phyloP scores from a whole-genome alignment of 1,284 basidiomycete species.

The Gomphus sp. region DNA sequence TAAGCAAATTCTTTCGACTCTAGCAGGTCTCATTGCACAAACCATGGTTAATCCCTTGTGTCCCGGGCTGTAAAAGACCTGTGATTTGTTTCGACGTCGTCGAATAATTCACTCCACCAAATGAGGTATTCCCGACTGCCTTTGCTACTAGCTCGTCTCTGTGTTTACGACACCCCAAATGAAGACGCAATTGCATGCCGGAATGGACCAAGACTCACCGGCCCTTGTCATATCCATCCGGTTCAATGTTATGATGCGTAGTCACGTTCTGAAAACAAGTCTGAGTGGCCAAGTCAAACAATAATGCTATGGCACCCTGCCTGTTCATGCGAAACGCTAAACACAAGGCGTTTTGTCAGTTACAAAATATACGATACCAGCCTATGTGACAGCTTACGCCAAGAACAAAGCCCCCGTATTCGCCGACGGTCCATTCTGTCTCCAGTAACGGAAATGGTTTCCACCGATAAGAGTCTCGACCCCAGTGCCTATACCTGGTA shows the following conservation, averaged over 20 bases:
- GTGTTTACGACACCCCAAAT: background rate
- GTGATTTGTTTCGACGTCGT: conserved; percentile 38
- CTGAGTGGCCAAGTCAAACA: background rate
- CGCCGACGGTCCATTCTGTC: conserved; percentile 57
- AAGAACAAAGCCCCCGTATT: conserved; percentile 59
- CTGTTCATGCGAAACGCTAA: conserved; percentile 54
- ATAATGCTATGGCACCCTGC: conserved; percentile 17
- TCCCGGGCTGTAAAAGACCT: conserved; percentile 43
- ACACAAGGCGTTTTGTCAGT: background rate
- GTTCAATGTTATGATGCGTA: conserved; percentile 39
- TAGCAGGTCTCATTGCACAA: conserved; percentile 3
- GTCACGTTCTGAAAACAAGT: conserved; percentile 22
- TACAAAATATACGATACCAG: background rate
- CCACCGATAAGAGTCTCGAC: conserved; percentile 55
- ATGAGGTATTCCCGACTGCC: conserved; percentile 9
- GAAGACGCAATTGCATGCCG: background rate
- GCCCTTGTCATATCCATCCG: conserved; percentile 26
- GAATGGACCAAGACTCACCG: conserved; percentile 9
- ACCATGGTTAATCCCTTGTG: conserved; percentile 39
- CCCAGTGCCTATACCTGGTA: conserved; percentile 48
- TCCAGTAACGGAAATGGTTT: conserved; percentile 61
- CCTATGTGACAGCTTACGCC: conserved; percentile 34
- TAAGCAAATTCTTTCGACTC: background rate
- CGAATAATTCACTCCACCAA: conserved; percentile 14
- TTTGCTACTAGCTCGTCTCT: conserved; percentile 12